Evolutionary conservation across 2,329 filamentous ascomycete genomes (phyloP).

Genomic region (Ustulina deusta): DNA sequence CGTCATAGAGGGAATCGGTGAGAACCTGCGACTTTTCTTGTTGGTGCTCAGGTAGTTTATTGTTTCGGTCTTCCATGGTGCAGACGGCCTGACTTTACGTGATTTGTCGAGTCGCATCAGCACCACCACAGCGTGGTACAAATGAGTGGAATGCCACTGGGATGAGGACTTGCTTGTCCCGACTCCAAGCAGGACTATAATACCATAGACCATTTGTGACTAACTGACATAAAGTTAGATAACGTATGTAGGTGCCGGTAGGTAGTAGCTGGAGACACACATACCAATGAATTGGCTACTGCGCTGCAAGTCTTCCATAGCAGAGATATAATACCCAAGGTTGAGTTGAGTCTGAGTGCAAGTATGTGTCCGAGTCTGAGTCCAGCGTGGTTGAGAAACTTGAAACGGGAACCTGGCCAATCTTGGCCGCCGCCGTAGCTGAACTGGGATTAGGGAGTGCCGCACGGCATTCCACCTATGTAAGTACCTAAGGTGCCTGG

Average conservation of each 20-base stretch:
- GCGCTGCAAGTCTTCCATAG: no score
- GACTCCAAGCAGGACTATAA: not conserved
- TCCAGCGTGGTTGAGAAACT: no score
- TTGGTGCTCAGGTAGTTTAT: not conserved
- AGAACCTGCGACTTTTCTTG: not conserved
- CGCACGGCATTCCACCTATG: no score
- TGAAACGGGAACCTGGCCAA: no score
- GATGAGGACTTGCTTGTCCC: not conserved
- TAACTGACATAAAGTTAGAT: not conserved
- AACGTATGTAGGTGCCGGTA: not conserved
- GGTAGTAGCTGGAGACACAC: not conserved
- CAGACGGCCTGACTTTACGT: not conserved
- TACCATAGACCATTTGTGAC: not conserved
- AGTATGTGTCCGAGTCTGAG: no score
- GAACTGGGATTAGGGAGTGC: no score
- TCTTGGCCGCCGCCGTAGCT: no score
- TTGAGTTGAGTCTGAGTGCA: no score
- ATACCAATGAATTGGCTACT: no score
- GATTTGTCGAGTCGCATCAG: not conserved
- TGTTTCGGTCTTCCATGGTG: not conserved
- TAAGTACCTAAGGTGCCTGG: no score
- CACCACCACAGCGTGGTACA: not conserved
- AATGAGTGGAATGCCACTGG: not conserved
- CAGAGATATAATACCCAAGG: no score
- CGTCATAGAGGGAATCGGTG: constrained; percentile 15